phyloP scores from a whole-genome alignment of 176 grass and related monocot species.

The Melocanna baccifera region DNA sequence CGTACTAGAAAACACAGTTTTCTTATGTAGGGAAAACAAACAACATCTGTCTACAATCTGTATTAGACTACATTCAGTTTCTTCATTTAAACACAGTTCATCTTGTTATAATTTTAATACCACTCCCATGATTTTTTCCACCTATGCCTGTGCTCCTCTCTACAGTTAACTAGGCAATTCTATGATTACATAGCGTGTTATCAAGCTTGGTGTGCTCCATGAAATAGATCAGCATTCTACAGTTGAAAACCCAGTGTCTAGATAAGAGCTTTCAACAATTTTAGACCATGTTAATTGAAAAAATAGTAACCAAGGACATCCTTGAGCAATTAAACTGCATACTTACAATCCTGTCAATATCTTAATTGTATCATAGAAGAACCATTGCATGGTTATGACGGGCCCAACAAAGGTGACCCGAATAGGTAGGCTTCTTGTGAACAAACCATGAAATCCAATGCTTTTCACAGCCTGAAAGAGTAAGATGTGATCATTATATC shows the following conservation, averaged over 20 bases:
- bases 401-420: slow-evolving; percentile 85
- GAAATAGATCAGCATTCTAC: not conserved
- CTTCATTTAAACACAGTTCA: not conserved
- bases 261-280: not conserved
- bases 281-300: not conserved
- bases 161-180: not conserved
- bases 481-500: slow-evolving; percentile 25
- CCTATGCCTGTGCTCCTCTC: not conserved
- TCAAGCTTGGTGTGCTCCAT: not conserved
- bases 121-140: not conserved
- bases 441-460: slow-evolving; percentile 76
- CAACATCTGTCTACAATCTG: not conserved
- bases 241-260: not conserved
- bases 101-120: not conserved
- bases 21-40: not conserved
- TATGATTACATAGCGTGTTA: not conserved
- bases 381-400: slow-evolving; percentile 91
- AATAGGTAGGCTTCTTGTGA: slow-evolving; percentile 86
- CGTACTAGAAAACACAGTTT: not conserved
- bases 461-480: slow-evolving; percentile 66
- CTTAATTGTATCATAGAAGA: slow-evolving; percentile 95
- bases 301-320: slow-evolving; percentile 3
- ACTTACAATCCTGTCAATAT: slow-evolving; percentile 91
- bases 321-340: not conserved
- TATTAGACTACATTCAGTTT: not conserved